Evolutionary conservation across 306 rosid genomes (phyloP), one percentile per base, ranked within the genome.

Genomic region (Quercus mongolica): DNA sequence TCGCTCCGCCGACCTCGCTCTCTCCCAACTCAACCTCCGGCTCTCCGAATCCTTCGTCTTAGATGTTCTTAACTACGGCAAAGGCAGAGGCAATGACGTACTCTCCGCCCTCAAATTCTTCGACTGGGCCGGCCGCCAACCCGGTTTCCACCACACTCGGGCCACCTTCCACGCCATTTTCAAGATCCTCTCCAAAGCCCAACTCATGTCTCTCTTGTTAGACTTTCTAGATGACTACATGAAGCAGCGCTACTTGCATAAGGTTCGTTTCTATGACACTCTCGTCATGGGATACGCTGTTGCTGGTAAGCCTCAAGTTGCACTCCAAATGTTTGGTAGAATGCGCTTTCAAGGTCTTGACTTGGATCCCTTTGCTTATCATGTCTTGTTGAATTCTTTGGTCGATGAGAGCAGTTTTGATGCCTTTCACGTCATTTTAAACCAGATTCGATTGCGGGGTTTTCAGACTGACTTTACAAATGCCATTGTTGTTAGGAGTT

Each of bases 51-150:
- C 44, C 17, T 84, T 94, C 44, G 95, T 92, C 46, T 64, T 94
- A 82, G 83, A 77, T 17, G 97, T 91, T 11, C 92, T 94, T 25
- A 71, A 74, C 14, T 77, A 85, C 79, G 84, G 87, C 44, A 70
- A 71, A 46, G 87, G 11, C 46, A 41, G 3, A 41, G 46, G 46
- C 46, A 41, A 8, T 41, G 11, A 87, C 13, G 90, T 91, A 30
- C 86, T 90, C 70, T 83, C 97, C 4, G 86, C 94, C 75, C 90
- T 94, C 75, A 90, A 84, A 80, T 92, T 94, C 90, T 94, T 94
- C 83, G 97, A 94, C 67, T 94, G 97, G 98, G 98, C 85, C 4
- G 98, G 98, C 52, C 88, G 89, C 56, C 97, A 94, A 20, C 82
- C 78, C 0, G 54, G 78, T 11, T 94, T 87, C 56, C 0, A 31